Evolutionary conservation across 2,329 filamentous ascomycete genomes (phyloP).

Genomic region (Leptographium galeiforme): DNA sequence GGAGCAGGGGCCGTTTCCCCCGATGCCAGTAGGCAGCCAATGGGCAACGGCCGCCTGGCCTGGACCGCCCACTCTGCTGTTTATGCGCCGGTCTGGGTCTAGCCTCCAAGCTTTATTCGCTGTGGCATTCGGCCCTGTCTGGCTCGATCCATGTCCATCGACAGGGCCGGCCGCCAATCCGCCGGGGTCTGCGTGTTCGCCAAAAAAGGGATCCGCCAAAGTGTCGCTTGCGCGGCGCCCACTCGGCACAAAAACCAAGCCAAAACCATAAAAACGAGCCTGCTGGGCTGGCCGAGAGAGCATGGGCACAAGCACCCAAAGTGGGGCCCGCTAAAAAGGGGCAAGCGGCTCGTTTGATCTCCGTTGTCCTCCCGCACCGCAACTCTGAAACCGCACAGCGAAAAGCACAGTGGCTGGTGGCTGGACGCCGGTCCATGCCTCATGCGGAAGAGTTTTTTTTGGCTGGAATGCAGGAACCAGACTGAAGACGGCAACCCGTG

Average conservation of each 20-base stretch:
- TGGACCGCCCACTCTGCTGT: neutral
- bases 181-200: neutral
- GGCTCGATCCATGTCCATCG: neutral
- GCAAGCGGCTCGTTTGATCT: slow-evolving; percentile 11
- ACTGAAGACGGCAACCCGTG: neutral
- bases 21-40: neutral
- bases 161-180: neutral
- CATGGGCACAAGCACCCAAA: neutral
- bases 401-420: neutral
- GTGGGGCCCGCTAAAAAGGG: slow-evolving; percentile 4
- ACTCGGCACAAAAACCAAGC: too few species aligned
- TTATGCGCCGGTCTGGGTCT: slow-evolving; percentile 1
- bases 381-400: slow-evolving; percentile 8
- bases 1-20: neutral
- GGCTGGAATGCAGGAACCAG: neutral
- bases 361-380: slow-evolving; percentile 7
- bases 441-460: too few species aligned
- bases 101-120: neutral
- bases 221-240: too few species aligned
- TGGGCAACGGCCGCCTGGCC: neutral
- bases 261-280: too few species aligned
- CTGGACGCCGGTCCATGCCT: neutral
- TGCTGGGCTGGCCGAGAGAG: neutral
- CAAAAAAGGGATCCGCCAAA: neutral
- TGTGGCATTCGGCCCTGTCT: neutral